A percentile compares a stretch with the other conserved stretches of the same genome.
These are phyloP conservation scores for Fusarium sp. DNA, from an alignment of 2,329 filamentous ascomycete species.

Conservation along the genomic window DNA sequence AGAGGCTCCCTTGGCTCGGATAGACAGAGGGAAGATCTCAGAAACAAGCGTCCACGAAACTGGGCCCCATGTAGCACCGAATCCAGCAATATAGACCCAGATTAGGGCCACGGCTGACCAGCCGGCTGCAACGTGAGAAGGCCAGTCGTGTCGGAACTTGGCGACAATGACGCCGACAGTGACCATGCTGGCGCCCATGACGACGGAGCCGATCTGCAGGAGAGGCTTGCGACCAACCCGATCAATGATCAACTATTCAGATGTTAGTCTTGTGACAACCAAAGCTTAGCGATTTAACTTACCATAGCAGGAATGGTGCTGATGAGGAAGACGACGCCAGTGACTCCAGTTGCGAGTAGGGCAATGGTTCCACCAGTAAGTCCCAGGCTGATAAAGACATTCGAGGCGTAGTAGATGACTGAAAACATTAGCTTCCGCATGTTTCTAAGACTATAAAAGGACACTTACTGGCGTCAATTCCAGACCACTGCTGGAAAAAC, in stretches of 20 bases:
- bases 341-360: constrained; percentile 76
- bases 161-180: constrained; percentile 33
- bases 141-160: constrained; percentile 40
- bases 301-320: constrained; percentile 49
- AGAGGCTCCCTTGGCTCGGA: constrained; percentile 57
- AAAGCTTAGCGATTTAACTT: background rate
- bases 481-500: constrained; percentile 65
- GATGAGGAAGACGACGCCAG: constrained; percentile 75
- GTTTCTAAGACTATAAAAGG: background rate
- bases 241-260: constrained; percentile 48
- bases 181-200: constrained; percentile 48
- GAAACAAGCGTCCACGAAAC: constrained; percentile 61
- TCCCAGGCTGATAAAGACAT: constrained; percentile 73
- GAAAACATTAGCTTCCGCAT: background rate
- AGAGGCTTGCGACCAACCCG: constrained; percentile 55
- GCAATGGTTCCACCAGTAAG: constrained; percentile 68
- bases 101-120: constrained; percentile 53
- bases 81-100: constrained; percentile 63
- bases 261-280: background rate
- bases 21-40: constrained; percentile 59
- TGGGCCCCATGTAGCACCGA: constrained; percentile 58
- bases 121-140: constrained; percentile 49
- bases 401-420: constrained; percentile 61
- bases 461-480: constrained; percentile 24
- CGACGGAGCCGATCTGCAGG: constrained; percentile 50